Evolutionary conservation across 2,329 filamentous ascomycete species (phyloP).

Genomic region (Ophiocordyceps camponoti-leonardi): DNA sequence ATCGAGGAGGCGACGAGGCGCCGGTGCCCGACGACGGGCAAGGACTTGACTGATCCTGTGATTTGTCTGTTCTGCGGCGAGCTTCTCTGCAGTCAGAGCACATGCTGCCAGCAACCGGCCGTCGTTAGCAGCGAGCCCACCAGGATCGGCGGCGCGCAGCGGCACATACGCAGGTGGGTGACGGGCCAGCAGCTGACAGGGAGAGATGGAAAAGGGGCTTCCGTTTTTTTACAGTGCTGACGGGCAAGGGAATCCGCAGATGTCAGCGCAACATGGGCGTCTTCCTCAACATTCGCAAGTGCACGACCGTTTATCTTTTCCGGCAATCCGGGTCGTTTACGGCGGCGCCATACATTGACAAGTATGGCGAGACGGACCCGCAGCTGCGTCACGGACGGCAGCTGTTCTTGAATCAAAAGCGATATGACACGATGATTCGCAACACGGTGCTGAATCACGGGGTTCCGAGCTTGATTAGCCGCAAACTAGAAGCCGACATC

Average conservation of each 20-base stretch:
- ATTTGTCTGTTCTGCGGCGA: constrained; percentile 91
- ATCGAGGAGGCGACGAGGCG: constrained; percentile 81
- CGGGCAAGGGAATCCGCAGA: constrained; percentile 23
- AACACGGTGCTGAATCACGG: constrained; percentile 76
- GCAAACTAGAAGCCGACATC: constrained; percentile 84
- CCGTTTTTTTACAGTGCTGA: neutral
- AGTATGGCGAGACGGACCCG: constrained; percentile 90
- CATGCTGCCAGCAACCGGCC: constrained; percentile 65
- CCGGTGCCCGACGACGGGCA: constrained; percentile 75
- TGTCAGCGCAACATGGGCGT: constrained; percentile 84
- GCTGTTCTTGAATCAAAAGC: constrained; percentile 80
- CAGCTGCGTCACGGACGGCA: constrained; percentile 76
- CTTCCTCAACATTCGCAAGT: constrained; percentile 94
- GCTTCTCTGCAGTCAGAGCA: constrained; percentile 89
- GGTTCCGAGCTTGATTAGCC: constrained; percentile 74
- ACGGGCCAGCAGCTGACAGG: neutral
- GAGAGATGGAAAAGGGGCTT: neutral
- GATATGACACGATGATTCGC: constrained; percentile 77
- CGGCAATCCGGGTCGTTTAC: constrained; percentile 67
- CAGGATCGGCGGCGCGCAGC: constrained; percentile 67
- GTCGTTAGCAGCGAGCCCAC: constrained; percentile 22
- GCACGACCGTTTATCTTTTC: constrained; percentile 77
- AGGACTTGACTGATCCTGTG: constrained; percentile 77
- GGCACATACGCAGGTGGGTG: constrained; percentile 75
- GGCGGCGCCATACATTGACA: constrained; percentile 83